Conservation (phyloP, 495 filamentous ascomycete species). For the Tuber calosporum region DNA sequence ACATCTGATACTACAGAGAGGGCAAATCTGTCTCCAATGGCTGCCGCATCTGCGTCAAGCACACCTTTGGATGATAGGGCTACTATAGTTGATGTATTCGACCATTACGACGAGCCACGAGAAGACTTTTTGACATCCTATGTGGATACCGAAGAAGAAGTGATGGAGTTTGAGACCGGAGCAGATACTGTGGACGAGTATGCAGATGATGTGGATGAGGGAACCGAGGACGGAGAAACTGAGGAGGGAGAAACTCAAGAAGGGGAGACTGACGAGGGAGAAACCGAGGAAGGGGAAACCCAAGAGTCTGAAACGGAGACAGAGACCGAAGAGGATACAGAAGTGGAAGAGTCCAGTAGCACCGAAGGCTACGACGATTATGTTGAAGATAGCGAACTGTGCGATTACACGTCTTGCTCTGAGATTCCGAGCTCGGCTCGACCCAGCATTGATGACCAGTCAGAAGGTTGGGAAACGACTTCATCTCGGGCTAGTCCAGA, state of each 20-base stretch:
- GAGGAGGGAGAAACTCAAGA: constrained; percentile 15
- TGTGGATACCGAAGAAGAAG: constrained; percentile 24
- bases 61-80: constrained; percentile 36
- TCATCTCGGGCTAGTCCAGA: constrained; percentile 37
- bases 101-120: constrained; percentile 40
- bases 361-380: constrained; percentile 21
- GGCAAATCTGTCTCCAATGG: constrained; percentile 34
- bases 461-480: constrained; percentile 27
- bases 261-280: constrained; percentile 16
- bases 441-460: constrained; percentile 31
- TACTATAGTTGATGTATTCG: constrained; percentile 39
- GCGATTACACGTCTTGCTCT: constrained; percentile 40
- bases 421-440: constrained; percentile 34
- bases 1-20: constrained; percentile 13
- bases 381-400: constrained; percentile 37
- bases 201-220: constrained; percentile 15
- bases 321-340: constrained; percentile 32
- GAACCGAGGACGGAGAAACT: constrained; percentile 16
- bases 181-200: constrained; percentile 31
- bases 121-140: constrained; percentile 40
- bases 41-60: constrained; percentile 26
- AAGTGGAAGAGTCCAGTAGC: constrained; percentile 24
- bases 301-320: constrained; percentile 12
- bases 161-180: constrained; percentile 15
- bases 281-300: constrained; percentile 10